Evolutionary conservation across 140 eudicot genomes (phyloP), one percentile per base, ranked within the genome.

Genomic region (Stevia rebaudiana): DNA sequence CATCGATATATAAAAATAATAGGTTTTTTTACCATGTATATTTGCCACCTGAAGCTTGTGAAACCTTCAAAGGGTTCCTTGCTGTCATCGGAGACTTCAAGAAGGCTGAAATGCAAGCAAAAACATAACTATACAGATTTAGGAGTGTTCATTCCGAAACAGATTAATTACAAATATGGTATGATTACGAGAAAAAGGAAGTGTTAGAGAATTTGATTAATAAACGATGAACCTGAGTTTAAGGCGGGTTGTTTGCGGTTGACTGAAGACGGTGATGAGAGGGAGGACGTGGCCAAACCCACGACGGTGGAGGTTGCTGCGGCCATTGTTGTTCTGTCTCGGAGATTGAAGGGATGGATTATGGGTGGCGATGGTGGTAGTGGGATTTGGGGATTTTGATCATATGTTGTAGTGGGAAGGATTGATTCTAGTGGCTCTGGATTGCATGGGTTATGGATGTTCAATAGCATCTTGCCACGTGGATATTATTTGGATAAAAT

Each of bases 211-310:
- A 1, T 8, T 11, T 7, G 28, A 24, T 28, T 3, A 1, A 16
- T 25, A 11, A 6, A 13, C 16, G 2, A 5, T 33, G 62, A 65
- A 82, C 84, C 86, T 50, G 94, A 84, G 36, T 46, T 50, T 59
- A 80, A 82, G 80, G 75, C 15, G 31, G 74, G 21, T 54, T 74
- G 74, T 11, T 61, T 81, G 63, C 82, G 71, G 70, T 71, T 68
- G 40, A 73, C 11, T 17, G 81, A 68, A n/a, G 83, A 65, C 49
- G 82, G 84, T 17, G 81, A 68, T 18, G 83, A 65, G 53, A 85
- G 84, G 63, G 87, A 74, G 47, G 91, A 86, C 43, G 86, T 57
- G 77, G 88, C 95, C 80, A 89, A 76, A 59, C 95, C 97, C 1
- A 76, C 84, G 58, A 88, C 67, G 57, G 89, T 73, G 40, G 95